Percentiles rank a stretch among this genome's conserved stretches.
These are phyloP conservation scores for Aspergillus steynii DNA, from an alignment of 495 filamentous ascomycete genomes.

Conservation along the genomic window DNA sequence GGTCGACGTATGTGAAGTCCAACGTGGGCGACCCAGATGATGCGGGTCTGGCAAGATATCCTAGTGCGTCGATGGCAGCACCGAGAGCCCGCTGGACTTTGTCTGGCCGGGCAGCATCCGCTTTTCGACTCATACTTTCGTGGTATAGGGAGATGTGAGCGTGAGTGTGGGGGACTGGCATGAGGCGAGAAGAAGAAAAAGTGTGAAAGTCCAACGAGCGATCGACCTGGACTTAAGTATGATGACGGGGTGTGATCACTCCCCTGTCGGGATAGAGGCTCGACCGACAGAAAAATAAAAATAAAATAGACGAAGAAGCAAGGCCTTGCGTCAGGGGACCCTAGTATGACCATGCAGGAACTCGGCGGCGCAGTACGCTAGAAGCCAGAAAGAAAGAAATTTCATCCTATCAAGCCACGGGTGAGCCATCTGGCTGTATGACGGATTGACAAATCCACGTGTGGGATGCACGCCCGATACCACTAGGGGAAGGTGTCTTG, in stretches of 20 bases:
- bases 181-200: neutral
- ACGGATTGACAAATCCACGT: neutral
- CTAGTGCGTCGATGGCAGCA: neutral
- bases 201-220: neutral
- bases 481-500: neutral
- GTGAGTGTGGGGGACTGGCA: neutral
- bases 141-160: neutral
- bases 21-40: neutral
- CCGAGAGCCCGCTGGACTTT: neutral
- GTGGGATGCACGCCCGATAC: neutral
- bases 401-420: neutral
- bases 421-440: neutral
- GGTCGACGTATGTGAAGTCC: neutral
- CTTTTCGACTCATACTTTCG: neutral
- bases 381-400: neutral
- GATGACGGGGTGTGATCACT: neutral
- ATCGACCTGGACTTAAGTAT: neutral
- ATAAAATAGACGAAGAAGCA: neutral
- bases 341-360: neutral
- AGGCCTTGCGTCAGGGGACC: neutral
- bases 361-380: neutral
- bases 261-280: neutral
- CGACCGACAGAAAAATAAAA: neutral
- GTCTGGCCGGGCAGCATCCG: neutral
- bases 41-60: neutral